A percentile compares a stretch with the other conserved stretches of the same genome.
phyloP scores from a whole-genome alignment of 2,329 filamentous ascomycete genomes.

The Fusarium sp. region DNA sequence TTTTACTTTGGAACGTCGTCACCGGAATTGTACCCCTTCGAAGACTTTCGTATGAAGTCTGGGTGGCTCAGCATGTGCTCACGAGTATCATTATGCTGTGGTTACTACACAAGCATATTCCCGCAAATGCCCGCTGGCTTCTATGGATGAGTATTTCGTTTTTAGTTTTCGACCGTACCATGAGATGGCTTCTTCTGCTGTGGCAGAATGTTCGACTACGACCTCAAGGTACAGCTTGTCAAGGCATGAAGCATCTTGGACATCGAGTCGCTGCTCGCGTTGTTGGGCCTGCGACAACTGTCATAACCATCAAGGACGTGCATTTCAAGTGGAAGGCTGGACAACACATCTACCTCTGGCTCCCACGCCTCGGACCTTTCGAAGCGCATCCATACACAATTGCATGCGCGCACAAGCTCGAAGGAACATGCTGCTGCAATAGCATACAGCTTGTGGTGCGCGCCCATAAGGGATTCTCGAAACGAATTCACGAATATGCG shows the following conservation, averaged over 20 bases:
- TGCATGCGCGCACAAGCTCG: slow-evolving; percentile 63
- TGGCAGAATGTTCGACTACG: slow-evolving; percentile 64
- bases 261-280: slow-evolving; percentile 62
- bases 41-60: slow-evolving; percentile 75
- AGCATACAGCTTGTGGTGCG: slow-evolving; percentile 69
- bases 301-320: slow-evolving; percentile 69
- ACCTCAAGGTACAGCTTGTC: slow-evolving; percentile 55
- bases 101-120: slow-evolving; percentile 72
- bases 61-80: slow-evolving; percentile 74
- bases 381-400: slow-evolving; percentile 73
- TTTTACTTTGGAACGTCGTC: slow-evolving; percentile 73
- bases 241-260: slow-evolving; percentile 61
- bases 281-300: slow-evolving; percentile 63
- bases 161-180: slow-evolving; percentile 70
- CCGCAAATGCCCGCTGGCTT: slow-evolving; percentile 67
- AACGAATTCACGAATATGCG: slow-evolving; percentile 61
- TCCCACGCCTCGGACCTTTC: slow-evolving; percentile 63
- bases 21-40: slow-evolving; percentile 73
- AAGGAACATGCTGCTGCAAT: slow-evolving; percentile 66
- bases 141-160: slow-evolving; percentile 74
- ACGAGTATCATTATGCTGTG: slow-evolving; percentile 71
- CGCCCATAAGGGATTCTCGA: slow-evolving; percentile 67
- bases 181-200: slow-evolving; percentile 59
- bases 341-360: slow-evolving; percentile 71
- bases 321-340: slow-evolving; percentile 69